Conservation (phyloP, 306 rosid genomes). For the Potentilla sterilis region DNA sequence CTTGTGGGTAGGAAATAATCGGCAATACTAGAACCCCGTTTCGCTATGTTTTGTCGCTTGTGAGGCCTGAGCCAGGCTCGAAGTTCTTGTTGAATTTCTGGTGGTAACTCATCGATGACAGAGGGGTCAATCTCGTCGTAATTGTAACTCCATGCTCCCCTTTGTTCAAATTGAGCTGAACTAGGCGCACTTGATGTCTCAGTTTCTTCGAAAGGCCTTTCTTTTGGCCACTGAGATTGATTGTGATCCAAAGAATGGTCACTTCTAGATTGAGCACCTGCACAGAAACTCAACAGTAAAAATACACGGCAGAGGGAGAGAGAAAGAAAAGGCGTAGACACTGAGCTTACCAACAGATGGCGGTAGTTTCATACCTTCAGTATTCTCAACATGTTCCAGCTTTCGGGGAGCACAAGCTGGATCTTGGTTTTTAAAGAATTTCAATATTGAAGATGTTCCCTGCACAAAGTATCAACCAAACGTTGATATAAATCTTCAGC, state of each 20-base stretch:
- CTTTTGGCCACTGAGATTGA: constrained; percentile 29
- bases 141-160: constrained; percentile 67
- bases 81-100: constrained; percentile 78
- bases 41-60: constrained; percentile 54
- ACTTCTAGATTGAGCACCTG: constrained; percentile 33
- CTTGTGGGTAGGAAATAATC: constrained; percentile 65
- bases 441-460: constrained; percentile 66
- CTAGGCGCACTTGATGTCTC: constrained; percentile 21
- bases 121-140: constrained; percentile 76
- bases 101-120: constrained; percentile 73
- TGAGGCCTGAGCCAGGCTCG: constrained; percentile 62
- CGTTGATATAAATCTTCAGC: neutral
- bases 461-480: constrained; percentile 27
- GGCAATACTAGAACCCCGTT: constrained; percentile 64
- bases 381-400: constrained; percentile 41
- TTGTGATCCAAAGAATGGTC: constrained; percentile 20
- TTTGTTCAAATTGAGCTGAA: constrained; percentile 30
- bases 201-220: constrained; percentile 27
- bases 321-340: constrained; percentile 1
- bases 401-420: constrained; percentile 38
- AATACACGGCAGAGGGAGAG: constrained; percentile 3
- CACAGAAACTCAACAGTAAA: constrained; percentile 7
- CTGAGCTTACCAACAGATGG: constrained; percentile 37
- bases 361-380: constrained; percentile 34
- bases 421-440: constrained; percentile 50